Evolutionary conservation across 2,329 filamentous ascomycete genomes (phyloP), one percentile per base, ranked within the genome.

Genomic region (Aureobasidium namibiae): DNA sequence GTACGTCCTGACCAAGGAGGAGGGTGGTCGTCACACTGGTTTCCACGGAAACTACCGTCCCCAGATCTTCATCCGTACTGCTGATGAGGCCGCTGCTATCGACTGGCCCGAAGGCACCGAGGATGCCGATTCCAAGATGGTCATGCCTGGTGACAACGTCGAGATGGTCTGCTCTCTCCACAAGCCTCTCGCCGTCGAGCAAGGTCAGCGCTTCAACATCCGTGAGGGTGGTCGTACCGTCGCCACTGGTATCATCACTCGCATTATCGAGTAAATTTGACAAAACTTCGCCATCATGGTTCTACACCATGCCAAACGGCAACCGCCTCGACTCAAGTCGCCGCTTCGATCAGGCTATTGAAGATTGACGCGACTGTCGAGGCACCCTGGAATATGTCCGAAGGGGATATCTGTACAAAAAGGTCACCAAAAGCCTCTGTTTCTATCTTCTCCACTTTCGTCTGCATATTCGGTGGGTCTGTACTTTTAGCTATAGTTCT

Each of bases 71-170:
- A 84, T 99, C 74, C 89, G 94, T 71, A 97, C 94, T 66, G 90
- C 92, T 65, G 89, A 87, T 69, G 84, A 87, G 74, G 79, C 84
- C 60, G 87, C 89, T 70, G 81, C 87, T 60, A 83, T 99, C 68
- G 85, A 81, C 73, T 96, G 92, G 87, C 90, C 92, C 58, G 92
- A 94, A 69, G 89, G 88, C 63, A 87, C 82, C 63, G 86, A 87
- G 74, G 87, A 92, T 68, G 76, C 81, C 61, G 73, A 80, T 64
- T 78, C 78, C 75, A 92, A 90, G 82, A 88, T 91, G 80, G 87
- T 96, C 76, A 95, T 96, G 91, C 94, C 94, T 56, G 94, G 94
- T 75, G 94, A 99, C 83, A 99, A 99, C 77, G 85, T 96, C 66
- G 94, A 99, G 82, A 96, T 99, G 92, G 79, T 94, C 65, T 88